phyloP scores from a whole-genome alignment of 164 flowering plant species.

The Malania oleifera region DNA sequence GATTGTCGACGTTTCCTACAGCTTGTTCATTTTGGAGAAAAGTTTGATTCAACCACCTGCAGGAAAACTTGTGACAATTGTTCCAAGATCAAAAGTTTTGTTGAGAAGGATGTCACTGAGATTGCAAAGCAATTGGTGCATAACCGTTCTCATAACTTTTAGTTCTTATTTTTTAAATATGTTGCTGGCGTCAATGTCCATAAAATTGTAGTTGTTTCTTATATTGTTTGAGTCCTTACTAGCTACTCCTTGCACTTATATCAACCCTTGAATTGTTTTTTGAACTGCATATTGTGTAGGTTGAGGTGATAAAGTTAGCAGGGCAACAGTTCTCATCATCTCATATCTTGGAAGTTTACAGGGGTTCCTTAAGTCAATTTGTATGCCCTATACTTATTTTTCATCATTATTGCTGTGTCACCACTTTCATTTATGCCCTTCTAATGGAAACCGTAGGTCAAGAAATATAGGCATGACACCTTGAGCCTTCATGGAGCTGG shows the following conservation, averaged over 20 bases:
- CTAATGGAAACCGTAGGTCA: conserved; percentile 46
- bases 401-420: background rate
- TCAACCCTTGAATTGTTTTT: background rate
- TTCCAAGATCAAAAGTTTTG: conserved; percentile 39
- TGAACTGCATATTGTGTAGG: conserved; percentile 32
- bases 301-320: conserved; percentile 70
- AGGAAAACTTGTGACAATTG: conserved; percentile 87
- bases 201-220: background rate
- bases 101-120: conserved; percentile 78
- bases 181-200: background rate
- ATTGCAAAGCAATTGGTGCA: conserved; percentile 77
- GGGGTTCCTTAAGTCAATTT: conserved; percentile 82
- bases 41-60: conserved; percentile 67
- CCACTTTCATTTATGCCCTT: background rate
- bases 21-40: conserved; percentile 92
- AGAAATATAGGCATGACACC: conserved; percentile 67
- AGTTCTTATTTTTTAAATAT: background rate
- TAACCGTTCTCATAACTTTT: conserved; percentile 7
- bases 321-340: conserved; percentile 74
- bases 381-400: conserved; percentile 34
- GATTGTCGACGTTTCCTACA: conserved; percentile 92
- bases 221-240: background rate
- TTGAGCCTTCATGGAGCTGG: conserved; percentile 86
- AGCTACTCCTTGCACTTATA: background rate
- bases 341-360: conserved; percentile 86